phyloP scores from a whole-genome alignment of 2,329 filamentous ascomycete species.

The Aspergillus calidoustus region DNA sequence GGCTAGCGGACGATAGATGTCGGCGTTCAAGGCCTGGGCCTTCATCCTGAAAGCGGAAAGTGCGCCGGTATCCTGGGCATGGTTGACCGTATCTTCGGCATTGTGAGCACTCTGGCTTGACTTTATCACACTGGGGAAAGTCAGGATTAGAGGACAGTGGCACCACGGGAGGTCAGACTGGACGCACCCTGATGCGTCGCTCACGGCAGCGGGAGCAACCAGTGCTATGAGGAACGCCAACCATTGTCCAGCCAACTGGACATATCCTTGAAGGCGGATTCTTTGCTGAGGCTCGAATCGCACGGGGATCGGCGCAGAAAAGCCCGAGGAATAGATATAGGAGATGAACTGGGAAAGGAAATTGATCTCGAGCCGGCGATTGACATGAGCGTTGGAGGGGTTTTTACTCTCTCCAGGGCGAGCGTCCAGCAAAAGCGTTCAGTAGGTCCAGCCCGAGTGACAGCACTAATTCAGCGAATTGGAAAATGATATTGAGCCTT shows the following conservation, averaged over 20 bases:
- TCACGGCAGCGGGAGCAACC: conserved; percentile 47
- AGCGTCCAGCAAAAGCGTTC: not conserved
- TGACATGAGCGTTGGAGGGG: not conserved
- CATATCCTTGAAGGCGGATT: not conserved
- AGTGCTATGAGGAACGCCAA: conserved; percentile 48
- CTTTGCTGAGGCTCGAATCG: not conserved
- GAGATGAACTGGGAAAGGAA: not conserved
- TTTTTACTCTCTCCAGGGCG: not conserved
- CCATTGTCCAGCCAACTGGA: conserved; percentile 34
- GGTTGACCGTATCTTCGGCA: conserved; percentile 42
- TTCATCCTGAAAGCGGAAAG: conserved; percentile 46
- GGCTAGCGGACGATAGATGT: conserved; percentile 23
- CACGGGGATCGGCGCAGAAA: not conserved
- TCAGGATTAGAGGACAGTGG: not conserved
- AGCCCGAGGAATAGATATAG: not conserved
- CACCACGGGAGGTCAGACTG: not conserved
- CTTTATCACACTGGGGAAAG: conserved; percentile 49
- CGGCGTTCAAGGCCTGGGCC: conserved; percentile 39
- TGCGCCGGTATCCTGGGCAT: conserved; percentile 42
- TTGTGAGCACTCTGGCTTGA: conserved; percentile 44
- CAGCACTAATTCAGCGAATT: not conserved
- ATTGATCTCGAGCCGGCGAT: not conserved
- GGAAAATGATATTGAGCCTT: not conserved
- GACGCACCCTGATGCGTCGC: conserved; percentile 43
- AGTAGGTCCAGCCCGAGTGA: not conserved